Evolutionary conservation across 768 basidiomycete species (phyloP), one percentile per base, ranked within the genome.

Genomic region (Tricholoma matsutake): DNA sequence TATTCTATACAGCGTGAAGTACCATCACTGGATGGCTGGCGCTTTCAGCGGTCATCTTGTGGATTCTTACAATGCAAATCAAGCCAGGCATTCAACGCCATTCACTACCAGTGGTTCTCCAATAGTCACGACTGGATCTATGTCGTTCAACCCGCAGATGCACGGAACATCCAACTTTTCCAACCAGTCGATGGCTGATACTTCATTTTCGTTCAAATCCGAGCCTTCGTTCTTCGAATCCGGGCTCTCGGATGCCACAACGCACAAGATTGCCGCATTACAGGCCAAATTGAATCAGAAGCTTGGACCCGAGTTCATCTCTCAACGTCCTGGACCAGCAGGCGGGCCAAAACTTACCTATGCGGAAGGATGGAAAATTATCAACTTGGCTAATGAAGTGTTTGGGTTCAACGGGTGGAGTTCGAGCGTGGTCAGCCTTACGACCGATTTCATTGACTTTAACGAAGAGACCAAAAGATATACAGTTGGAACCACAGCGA

Each of bases 401-500:
- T 98, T 99, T 75, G 96, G 96, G 1, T 98, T 94, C 79, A 94
- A 98, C 64, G 97, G 96, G 25, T 96, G 94, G 96, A 91, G 89
- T 62, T 91, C 92, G 1, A 89, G 73, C 53, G 79, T 96, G 52
- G 83, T 91, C 62, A 91, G 70, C 58, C 73, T 97, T 34, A 84
- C 85, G 7, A 91, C 87, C 3, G 91, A 92, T 68, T 92, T 90
- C 71, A 73, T 89, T 60, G 96, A 98, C 70, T 83, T 75, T 65
- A 85, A 80, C 64, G 85, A 90, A 60, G 86, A 92, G 58, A 81
- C 86, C 2, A 78, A 75, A 60, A 73, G 87, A 63, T 92, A 79
- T 72, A 86, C 75, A 55, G 83, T 92, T 43, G 92, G 93, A 0
- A 87, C 93, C 11, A 89, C 92, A 0, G 94, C 95, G 11, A 83